phyloP scores from a whole-genome alignment of 2,329 filamentous ascomycete species.

The Fusarium sororula region DNA sequence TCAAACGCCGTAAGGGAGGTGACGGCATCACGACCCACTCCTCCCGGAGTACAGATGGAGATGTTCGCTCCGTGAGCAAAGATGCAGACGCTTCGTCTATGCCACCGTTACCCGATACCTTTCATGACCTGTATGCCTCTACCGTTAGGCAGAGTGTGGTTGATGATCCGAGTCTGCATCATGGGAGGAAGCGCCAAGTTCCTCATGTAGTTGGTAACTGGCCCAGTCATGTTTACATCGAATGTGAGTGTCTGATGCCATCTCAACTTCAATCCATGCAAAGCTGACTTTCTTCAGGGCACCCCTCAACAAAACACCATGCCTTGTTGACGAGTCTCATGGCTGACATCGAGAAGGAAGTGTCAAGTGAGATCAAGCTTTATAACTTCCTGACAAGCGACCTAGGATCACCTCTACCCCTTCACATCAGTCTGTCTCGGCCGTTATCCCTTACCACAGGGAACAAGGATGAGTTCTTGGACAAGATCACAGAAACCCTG shows the following conservation, averaged over 20 bases:
- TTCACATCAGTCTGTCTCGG: conserved; percentile 91
- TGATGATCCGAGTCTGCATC: conserved; percentile 87
- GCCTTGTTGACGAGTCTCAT: conserved; percentile 56
- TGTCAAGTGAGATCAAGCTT: conserved; percentile 54
- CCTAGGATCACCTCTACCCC: conserved; percentile 77
- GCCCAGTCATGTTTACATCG: conserved; percentile 91
- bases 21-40: conserved; percentile 31
- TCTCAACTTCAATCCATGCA: not conserved
- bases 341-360: conserved; percentile 46
- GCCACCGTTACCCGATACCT: conserved; percentile 80
- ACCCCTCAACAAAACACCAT: conserved; percentile 60
- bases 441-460: conserved; percentile 78
- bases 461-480: conserved; percentile 75
- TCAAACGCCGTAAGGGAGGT: conserved; percentile 49
- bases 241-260: conserved; percentile 73
- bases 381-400: conserved; percentile 80
- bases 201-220: conserved; percentile 91
- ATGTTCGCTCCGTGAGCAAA: conserved; percentile 1
- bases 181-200: conserved; percentile 81
- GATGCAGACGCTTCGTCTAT: conserved; percentile 49
- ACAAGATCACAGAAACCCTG: conserved; percentile 59
- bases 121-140: conserved; percentile 90
- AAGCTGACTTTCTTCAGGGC: conserved; percentile 54
- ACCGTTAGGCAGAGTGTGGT: conserved; percentile 78
- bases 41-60: not conserved